Evolutionary conservation across 768 basidiomycete species (phyloP).

Genomic region (Pholiota conissans): DNA sequence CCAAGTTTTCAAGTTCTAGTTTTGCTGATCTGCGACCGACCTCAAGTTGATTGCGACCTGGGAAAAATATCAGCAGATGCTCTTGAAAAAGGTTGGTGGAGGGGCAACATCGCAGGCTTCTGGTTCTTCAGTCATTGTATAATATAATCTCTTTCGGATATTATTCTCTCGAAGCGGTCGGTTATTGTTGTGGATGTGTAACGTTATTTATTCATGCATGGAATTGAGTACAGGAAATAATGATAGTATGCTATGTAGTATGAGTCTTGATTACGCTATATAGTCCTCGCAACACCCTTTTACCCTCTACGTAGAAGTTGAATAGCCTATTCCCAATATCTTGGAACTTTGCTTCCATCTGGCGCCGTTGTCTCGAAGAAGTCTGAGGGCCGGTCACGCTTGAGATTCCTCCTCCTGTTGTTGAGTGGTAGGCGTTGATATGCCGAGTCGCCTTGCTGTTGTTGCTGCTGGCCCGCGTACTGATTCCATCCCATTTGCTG

Average conservation of each 20-base stretch:
- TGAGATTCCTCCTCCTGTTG: slow-evolving; percentile 73
- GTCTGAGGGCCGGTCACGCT: slow-evolving; percentile 82
- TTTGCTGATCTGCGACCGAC: neutral
- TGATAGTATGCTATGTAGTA: slow-evolving; percentile 8
- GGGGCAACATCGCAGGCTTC: slow-evolving; percentile 6
- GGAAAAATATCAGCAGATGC: slow-evolving; percentile 78
- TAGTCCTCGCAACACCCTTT: slow-evolving; percentile 1
- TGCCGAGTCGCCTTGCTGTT: slow-evolving; percentile 74
- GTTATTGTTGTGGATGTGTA: neutral
- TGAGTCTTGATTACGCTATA: slow-evolving; percentile 6
- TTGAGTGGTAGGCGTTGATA: slow-evolving; percentile 85
- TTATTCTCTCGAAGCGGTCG: neutral
- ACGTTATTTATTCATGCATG: slow-evolving; percentile 18
- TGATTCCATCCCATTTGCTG: slow-evolving; percentile 42
- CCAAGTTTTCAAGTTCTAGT: too few relatives aligned
- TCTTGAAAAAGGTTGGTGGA: slow-evolving; percentile 52
- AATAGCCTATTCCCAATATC: slow-evolving; percentile 72
- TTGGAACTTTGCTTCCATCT: slow-evolving; percentile 59
- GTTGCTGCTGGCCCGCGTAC: slow-evolving; percentile 63
- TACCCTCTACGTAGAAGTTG: slow-evolving; percentile 1
- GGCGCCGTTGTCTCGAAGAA: slow-evolving; percentile 75
- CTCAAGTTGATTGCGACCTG: slow-evolving; percentile 70
- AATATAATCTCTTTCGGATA: neutral
- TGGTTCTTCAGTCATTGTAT: slow-evolving; percentile 3
- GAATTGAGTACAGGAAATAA: slow-evolving; percentile 11